phyloP scores from a whole-genome alignment of 2,329 filamentous ascomycete species.

The Stagonosporopsis vannaccii region DNA sequence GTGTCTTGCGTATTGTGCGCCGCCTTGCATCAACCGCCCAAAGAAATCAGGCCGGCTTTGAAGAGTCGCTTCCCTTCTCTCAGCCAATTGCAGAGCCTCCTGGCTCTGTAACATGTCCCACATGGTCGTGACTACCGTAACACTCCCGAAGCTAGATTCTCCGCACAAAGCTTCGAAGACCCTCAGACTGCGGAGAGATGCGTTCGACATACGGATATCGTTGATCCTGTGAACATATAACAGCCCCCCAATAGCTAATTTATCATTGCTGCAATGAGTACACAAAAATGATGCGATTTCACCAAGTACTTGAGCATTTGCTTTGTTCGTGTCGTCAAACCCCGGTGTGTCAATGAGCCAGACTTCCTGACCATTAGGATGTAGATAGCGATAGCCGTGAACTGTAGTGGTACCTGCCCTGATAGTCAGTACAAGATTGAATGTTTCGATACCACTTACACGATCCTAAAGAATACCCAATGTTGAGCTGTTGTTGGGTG shows the following conservation, averaged over 20 bases:
- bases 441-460: neutral
- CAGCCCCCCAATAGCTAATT: conserved; percentile 50
- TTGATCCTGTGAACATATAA: conserved; percentile 58
- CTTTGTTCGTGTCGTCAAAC: conserved; percentile 55
- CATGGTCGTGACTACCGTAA: conserved; percentile 55
- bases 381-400: neutral
- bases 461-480: conserved; percentile 25
- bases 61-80: neutral
- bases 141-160: conserved; percentile 49
- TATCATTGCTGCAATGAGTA: conserved; percentile 41
- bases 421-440: neutral
- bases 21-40: neutral
- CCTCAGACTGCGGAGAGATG: conserved; percentile 51
- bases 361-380: neutral
- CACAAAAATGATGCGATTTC: conserved; percentile 52
- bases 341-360: conserved; percentile 57
- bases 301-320: conserved; percentile 53
- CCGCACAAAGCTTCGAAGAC: conserved; percentile 58
- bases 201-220: conserved; percentile 52
- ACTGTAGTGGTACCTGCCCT: neutral
- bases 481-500: conserved; percentile 21
- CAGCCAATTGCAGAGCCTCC: neutral
- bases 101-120: conserved; percentile 40
- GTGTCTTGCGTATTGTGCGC: neutral
- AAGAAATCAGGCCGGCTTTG: neutral